Conservation (phyloP, 2,329 filamentous ascomycete species). For the Talaromyces islandicus region DNA sequence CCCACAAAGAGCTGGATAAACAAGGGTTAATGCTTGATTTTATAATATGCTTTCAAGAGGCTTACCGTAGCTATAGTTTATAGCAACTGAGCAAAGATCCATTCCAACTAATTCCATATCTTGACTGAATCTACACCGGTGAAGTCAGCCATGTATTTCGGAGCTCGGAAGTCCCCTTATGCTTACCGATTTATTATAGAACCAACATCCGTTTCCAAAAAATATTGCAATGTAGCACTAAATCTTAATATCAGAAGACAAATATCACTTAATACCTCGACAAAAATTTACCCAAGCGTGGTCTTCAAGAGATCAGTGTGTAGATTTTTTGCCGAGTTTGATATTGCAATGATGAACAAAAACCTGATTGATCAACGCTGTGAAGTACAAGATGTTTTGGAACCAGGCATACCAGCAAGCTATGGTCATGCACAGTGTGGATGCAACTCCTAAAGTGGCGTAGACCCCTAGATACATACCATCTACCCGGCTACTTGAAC, state of each 20-base stretch:
- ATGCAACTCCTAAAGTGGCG: constrained; percentile 18
- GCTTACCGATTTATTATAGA: not conserved
- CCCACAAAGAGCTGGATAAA: not conserved
- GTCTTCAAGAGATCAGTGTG: constrained; percentile 12
- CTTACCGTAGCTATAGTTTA: not conserved
- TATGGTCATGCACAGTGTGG: constrained; percentile 9
- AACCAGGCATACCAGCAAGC: not conserved
- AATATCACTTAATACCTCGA: too few relatives aligned
- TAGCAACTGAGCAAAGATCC: constrained; percentile 8
- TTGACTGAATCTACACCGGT: constrained; percentile 22
- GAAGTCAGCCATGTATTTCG: too few relatives aligned
- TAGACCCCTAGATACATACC: constrained; percentile 36
- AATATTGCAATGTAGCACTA: not conserved
- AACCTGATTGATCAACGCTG: too few relatives aligned
- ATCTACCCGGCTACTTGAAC: too few relatives aligned
- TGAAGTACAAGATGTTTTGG: too few relatives aligned
- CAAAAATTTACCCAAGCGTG: constrained; percentile 3
- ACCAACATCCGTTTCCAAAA: not conserved
- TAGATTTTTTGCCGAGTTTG: constrained; percentile 4
- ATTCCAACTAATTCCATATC: constrained; percentile 23
- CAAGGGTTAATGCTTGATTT: too few relatives aligned
- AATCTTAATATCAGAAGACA: too few relatives aligned
- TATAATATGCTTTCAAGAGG: too few relatives aligned
- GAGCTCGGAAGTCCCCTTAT: too few relatives aligned
- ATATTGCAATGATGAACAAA: not conserved